Evolutionary conservation across 139 green algal species (phyloP), one percentile per base, ranked within the genome.

Genomic region (Chlorella sp.): DNA sequence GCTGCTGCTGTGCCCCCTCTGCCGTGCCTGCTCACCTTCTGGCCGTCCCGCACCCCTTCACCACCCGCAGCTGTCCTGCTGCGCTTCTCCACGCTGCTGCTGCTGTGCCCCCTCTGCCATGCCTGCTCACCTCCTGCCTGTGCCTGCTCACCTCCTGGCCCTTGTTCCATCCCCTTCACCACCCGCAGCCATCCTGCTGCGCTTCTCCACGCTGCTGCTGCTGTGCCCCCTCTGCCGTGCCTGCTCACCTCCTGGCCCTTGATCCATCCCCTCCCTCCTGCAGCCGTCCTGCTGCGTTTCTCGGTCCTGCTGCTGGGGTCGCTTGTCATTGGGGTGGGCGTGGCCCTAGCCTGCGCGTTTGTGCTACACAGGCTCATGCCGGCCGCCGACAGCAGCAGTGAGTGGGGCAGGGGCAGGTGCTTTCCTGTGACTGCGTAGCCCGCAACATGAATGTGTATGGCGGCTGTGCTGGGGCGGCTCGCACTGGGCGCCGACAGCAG

Each of bases 281-380:
- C 84, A 88, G 79, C 68, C 34, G 85, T 94, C 3, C 79, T 90
- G 32, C 37, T 91, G 24, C 69, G 88, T 36, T 97, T 96, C 81
- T 90, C 82, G 36, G 57, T 92, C 36, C 86, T 95, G 37, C 86
- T 83, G 7, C 82, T 93, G 14, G 94, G 95, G 14, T 92, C 87
- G 5, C 90, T 97, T 34, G 60, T 83, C 53, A 91, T 96, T 34
- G 81, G 95, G 1, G 64, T 96, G 42, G 95, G 87, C 18, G 90
- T 95, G 24, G 92, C 93, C 16, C 82, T 93, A 42, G 89, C 85
- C 32, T 94, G 91, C 48, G 92, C 93, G 7, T 95, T 95, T 57
- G 82, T 95, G 53, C 86, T 95, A 66, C 94, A 93, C 36, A 84
- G 92, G 26, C 94, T 95, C 30, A 30, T 53, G 11, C 79, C 91